A percentile compares a stretch with the other conserved stretches of the same genome.
phyloP scores from a whole-genome alignment of 345 rosid species.

The Microcos paniculata region DNA sequence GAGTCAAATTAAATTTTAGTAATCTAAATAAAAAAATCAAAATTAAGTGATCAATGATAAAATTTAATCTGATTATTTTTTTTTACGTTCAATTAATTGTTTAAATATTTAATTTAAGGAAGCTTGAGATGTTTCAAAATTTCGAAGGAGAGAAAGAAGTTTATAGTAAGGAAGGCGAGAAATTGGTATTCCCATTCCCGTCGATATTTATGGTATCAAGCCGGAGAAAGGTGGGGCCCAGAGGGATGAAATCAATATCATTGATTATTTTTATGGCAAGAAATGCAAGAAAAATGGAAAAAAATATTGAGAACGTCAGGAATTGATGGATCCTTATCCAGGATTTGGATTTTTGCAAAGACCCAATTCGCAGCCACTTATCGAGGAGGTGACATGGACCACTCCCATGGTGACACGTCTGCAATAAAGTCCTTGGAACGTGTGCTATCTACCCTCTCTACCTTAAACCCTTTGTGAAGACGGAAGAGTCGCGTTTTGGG shows the following conservation, averaged over 20 bases:
- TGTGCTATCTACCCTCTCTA: conserved; percentile 5
- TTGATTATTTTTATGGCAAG: background rate
- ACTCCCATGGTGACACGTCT: conserved; percentile 14
- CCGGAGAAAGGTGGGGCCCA: background rate
- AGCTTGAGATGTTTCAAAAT: no score
- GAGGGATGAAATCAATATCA: background rate
- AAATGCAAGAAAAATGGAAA: background rate
- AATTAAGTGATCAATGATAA: no score
- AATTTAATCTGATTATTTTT: no score
- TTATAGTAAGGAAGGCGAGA: background rate
- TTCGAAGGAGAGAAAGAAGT: no score
- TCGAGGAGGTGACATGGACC: conserved; percentile 13
- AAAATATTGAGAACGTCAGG: conserved; percentile 14
- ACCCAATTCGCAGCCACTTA: background rate
- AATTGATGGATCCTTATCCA: conserved; percentile 22
- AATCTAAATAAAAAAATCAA: no score
- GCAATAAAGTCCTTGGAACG: background rate
- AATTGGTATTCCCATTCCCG: background rate
- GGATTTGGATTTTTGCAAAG: conserved; percentile 15
- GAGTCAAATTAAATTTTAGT: no score
- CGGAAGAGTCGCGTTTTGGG: no score
- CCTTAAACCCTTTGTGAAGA: no score
- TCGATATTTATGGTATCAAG: conserved; percentile 4
- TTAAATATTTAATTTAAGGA: no score
- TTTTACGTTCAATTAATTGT: no score